phyloP scores from a whole-genome alignment of 148 eudicot genomes.

The Rhododendron griersonianum region DNA sequence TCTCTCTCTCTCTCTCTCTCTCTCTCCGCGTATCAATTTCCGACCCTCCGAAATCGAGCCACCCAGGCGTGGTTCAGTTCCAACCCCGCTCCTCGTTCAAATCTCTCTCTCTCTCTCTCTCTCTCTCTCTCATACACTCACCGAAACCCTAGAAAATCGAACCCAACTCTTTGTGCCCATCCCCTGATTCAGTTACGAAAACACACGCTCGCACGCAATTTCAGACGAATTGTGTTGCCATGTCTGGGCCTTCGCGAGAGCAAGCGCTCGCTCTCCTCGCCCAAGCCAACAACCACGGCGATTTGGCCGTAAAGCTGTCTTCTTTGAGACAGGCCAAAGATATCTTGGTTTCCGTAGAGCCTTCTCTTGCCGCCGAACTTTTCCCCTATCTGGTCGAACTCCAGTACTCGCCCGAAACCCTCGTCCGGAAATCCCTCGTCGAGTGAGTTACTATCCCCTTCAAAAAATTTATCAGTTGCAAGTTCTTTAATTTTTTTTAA shows the following conservation, averaged over 20 bases:
- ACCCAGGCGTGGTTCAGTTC: neutral
- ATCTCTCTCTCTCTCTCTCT: neutral
- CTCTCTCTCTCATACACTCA: neutral
- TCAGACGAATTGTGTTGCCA: conserved; percentile 7
- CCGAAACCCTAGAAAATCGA: conserved; percentile 15
- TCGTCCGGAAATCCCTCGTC: conserved; percentile 61
- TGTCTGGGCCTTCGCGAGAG: conserved; percentile 50
- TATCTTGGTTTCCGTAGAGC: conserved; percentile 35
- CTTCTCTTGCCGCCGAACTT: conserved; percentile 50
- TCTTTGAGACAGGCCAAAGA: conserved; percentile 70
- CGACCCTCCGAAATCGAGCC: neutral
- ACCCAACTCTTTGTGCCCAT: neutral
- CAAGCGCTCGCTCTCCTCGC: conserved; percentile 66
- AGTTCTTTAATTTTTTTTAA: neutral
- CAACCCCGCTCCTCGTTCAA: neutral
- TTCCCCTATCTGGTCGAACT: conserved; percentile 63
- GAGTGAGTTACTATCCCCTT: conserved; percentile 38
- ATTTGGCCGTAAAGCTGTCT: conserved; percentile 81
- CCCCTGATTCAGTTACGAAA: neutral
- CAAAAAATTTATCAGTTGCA: neutral
- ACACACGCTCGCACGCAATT: neutral
- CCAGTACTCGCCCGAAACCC: conserved; percentile 60
- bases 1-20: neutral
- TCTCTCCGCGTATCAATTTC: neutral
- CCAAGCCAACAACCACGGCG: conserved; percentile 83